Evolutionary conservation across 1,284 basidiomycete genomes (phyloP), one percentile per base, ranked within the genome.

Genomic region (Boletus sp.): DNA sequence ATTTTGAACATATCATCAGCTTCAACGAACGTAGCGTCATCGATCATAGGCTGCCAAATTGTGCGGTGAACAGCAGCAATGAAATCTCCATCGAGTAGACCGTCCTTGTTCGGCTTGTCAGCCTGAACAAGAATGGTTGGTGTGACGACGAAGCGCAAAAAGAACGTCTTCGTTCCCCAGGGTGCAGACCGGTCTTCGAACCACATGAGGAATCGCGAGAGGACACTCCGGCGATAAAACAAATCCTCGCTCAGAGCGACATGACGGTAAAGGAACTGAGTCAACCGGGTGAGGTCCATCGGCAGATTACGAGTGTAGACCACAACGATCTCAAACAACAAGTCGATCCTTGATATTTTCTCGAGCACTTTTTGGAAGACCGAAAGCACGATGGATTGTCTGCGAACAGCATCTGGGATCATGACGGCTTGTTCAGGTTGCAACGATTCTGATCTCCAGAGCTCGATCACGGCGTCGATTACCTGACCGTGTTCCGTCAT

Each of bases 191-290:
- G 75, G 64, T 93, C 87, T 55, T 87, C 85, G 75, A 97, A 95
- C 82, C 95, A 90, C 49, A 85, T 84, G 62, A 97, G 80, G 77
- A 98, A 99, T 62, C 92, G 89, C 71, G 88, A 82, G 52, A 99
- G 80, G 58, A 98, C 81, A 64, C 93, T 92, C 47, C 93, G 87
- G 58, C 91, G 91, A 78, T 94, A 94, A 35, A 82, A 74, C 14
- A 83, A 67, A 65, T 88, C 82, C 21, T 83, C 78, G 65, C 79
- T 87, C 71, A 88, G 70, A 70, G 95, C 92, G 38, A 97, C 90
- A 66, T 94, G 91, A 35, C 85, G 80, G 73, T 97, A 97, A 23
- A 99, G 84, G 80, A 98, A 98, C 63, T 91, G 88, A 0, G 92
- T 89, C n/a, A 93, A 80, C 54, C 82, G 84, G 31, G 93, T 87